A percentile compares a stretch with the other conserved stretches of the same genome.
Evolutionary conservation across 164 flowering plant species (phyloP).

Genomic region (Cinnamomum chago): DNA sequence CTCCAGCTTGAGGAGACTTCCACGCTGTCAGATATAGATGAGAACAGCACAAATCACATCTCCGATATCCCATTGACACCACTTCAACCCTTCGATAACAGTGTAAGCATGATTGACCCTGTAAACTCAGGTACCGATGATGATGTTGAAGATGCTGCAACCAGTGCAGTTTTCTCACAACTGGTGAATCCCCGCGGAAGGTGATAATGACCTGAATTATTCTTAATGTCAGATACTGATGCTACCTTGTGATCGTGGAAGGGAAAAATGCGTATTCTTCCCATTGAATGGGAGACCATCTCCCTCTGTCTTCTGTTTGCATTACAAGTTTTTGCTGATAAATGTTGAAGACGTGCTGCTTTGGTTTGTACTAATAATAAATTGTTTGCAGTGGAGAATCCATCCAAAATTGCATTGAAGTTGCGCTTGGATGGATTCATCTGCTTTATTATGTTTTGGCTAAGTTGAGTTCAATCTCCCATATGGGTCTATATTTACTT

Average conservation of each 20-base stretch:
- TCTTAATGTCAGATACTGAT: background rate
- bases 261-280: constrained; percentile 3
- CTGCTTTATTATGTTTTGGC: constrained; percentile 13
- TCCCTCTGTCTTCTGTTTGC: constrained; percentile 12
- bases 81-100: constrained; percentile 62
- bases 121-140: constrained; percentile 64
- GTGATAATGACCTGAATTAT: constrained; percentile 19
- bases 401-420: constrained; percentile 11
- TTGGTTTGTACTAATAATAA: constrained; percentile 21
- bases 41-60: constrained; percentile 88
- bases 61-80: constrained; percentile 45
- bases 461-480: constrained; percentile 12
- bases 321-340: constrained; percentile 12
- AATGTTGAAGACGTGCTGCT: constrained; percentile 7
- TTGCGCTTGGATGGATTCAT: constrained; percentile 2
- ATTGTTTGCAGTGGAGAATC: constrained; percentile 19
- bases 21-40: constrained; percentile 73
- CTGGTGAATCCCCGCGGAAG: constrained; percentile 94
- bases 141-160: constrained; percentile 77
- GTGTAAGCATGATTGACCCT: constrained; percentile 59
- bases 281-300: constrained; percentile 6
- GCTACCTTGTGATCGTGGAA: background rate
- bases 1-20: constrained; percentile 87
- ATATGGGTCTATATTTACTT: constrained; percentile 1
- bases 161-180: constrained; percentile 94